A percentile compares a stretch with the other conserved stretches of the same genome.
phyloP scores from a whole-genome alignment of 2,329 filamentous ascomycete species.

The Pseudogymnoascus sp. region DNA sequence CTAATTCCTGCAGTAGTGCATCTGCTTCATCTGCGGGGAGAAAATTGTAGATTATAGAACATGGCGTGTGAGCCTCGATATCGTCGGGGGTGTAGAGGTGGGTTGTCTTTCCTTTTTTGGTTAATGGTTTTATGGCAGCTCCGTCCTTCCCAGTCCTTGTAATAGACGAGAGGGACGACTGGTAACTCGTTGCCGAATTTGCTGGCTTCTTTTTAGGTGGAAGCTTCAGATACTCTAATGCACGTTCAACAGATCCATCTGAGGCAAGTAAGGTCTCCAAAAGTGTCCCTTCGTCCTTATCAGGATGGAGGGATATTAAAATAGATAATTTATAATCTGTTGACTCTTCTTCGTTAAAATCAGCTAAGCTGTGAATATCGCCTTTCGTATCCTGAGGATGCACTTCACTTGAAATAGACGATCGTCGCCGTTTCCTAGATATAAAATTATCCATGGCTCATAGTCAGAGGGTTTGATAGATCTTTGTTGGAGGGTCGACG shows the following conservation, averaged over 20 bases:
- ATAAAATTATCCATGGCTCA: background rate
- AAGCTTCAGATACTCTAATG: slow-evolving; percentile 46
- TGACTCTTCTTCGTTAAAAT: slow-evolving; percentile 54
- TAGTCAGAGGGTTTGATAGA: background rate
- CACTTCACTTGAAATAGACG: background rate
- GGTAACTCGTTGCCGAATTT: background rate
- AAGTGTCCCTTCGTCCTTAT: slow-evolving; percentile 54
- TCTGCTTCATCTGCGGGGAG: slow-evolving; percentile 65
- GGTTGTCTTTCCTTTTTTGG: slow-evolving; percentile 72
- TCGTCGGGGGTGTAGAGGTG: slow-evolving; percentile 77
- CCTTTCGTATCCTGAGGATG: background rate
- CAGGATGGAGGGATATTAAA: slow-evolving; percentile 66
- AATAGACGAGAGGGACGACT: background rate
- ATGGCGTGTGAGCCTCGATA: slow-evolving; percentile 75
- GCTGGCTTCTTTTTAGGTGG: background rate
- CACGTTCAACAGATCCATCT: slow-evolving; percentile 64
- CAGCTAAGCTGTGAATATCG: background rate
- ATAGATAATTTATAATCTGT: slow-evolving; percentile 87
- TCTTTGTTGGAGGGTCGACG: background rate
- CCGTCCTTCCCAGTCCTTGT: background rate
- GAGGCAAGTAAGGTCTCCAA: slow-evolving; percentile 72
- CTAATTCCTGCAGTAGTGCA: slow-evolving; percentile 63
- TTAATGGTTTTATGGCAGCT: background rate
- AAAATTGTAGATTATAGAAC: slow-evolving; percentile 89
- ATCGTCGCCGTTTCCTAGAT: background rate